Evolutionary conservation across 257 asterid genomes (phyloP).

Genomic region (Nicotiana otophora): DNA sequence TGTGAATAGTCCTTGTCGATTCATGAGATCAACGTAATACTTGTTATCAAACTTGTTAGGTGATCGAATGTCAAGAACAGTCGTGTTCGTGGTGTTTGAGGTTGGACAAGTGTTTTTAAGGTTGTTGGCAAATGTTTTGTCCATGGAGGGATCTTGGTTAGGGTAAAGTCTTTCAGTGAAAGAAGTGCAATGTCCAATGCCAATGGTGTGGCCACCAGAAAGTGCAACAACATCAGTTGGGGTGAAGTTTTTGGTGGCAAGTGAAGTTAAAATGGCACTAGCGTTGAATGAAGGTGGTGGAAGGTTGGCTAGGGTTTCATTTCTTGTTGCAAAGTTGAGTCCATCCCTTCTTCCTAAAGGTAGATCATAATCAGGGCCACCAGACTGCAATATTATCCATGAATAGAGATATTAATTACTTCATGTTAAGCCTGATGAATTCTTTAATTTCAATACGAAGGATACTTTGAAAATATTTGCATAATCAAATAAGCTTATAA

Average conservation of each 20-base stretch:
- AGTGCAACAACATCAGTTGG: conserved; percentile 64
- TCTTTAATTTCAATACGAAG: too few relatives aligned
- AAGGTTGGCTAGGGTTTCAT: conserved; percentile 46
- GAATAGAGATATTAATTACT: too few relatives aligned
- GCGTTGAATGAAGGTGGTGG: conserved; percentile 57
- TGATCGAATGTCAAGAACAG: conserved; percentile 45
- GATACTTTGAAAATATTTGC: too few relatives aligned
- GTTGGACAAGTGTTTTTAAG: conserved; percentile 47
- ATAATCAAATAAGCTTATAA: too few relatives aligned
- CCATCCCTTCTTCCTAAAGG: conserved; percentile 70
- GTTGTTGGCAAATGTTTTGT: conserved; percentile 41
- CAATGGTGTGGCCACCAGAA: conserved; percentile 86
- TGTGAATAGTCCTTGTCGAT: conserved; percentile 63
- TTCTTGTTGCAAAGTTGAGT: conserved; percentile 33
- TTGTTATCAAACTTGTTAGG: conserved; percentile 54
- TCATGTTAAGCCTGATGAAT: too few relatives aligned
- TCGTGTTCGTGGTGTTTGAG: conserved; percentile 32
- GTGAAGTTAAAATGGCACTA: conserved; percentile 33
- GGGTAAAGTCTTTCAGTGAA: conserved; percentile 70
- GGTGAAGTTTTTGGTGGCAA: conserved; percentile 39
- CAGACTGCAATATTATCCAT: conserved; percentile 31
- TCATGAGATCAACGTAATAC: conserved; percentile 63
- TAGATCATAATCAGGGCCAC: conserved; percentile 52
- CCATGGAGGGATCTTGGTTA: conserved; percentile 54
- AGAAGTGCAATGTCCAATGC: conserved; percentile 48